Evolutionary conservation across 768 basidiomycete genomes (phyloP), one percentile per base, ranked within the genome.

Genomic region (Boletus rubropictus): DNA sequence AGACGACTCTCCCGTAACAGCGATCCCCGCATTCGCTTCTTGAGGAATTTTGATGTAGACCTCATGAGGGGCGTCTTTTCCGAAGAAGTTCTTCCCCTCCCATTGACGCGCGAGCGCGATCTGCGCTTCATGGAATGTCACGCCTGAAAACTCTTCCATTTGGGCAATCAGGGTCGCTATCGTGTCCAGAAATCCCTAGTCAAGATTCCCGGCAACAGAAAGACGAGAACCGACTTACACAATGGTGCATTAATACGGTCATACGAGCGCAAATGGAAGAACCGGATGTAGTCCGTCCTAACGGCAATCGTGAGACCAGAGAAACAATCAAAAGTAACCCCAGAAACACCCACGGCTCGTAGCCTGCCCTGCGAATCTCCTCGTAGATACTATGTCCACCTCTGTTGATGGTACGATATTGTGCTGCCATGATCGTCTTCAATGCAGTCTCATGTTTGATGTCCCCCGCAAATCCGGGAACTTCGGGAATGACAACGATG

Each of bases 211-310:
- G 38, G 18, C 31, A 14, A 46, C 14, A 10, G 36, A 34, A 22
- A 20, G 22, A 29, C 0, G n/a, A 11, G 20, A 27, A 5, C 25
- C 12, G 5, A 62, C 77, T 59, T 50, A 82, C 83, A 68, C 52
- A 70, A 64, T 2, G 89, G 86, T 0, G 84, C 83, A 59, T 92
- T 93, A 59, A 94, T 89, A 21, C 93, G 75, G 61, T 97, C 94
- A 62, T 94, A 99, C 1, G 84, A 72, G 25, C 96, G 79, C 21
- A 99, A 75, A 68, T 98, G 92, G 70, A 89, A 97, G 75, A 96
- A 91, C 10, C 84, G 78, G 56, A 96, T 87, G 62, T 86, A 93
- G 48, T 93, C 83, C 69, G 72, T 58, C n/a, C 89, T 90, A 51
- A 39, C 14, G 34, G 42, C 17, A 28, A 39, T 29, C 14, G 20